Evolutionary conservation across 148 eudicot genomes (phyloP).

Genomic region (Heliamphora exappendiculata): DNA sequence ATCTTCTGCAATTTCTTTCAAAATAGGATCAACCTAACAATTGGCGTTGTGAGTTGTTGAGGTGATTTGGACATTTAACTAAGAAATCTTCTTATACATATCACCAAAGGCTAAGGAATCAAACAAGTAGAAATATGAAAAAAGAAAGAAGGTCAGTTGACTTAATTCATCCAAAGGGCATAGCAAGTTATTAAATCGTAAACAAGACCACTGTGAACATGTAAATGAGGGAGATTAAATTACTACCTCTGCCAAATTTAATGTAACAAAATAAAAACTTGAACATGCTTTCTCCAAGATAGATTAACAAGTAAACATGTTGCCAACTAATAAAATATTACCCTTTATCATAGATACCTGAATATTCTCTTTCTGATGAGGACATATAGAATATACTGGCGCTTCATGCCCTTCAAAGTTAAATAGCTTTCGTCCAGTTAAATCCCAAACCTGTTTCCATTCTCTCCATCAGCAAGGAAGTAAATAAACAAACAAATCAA

Average conservation of each 20-base stretch:
- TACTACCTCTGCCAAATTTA: background rate
- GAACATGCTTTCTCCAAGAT: background rate
- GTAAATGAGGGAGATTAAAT: background rate
- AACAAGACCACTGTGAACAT: background rate
- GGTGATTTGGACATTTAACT: background rate
- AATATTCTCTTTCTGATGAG: slow-evolving; percentile 88
- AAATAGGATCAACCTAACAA: background rate
- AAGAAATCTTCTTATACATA: background rate
- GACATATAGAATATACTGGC: slow-evolving; percentile 83
- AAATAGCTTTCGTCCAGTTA: slow-evolving; percentile 59
- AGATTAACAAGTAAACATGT: background rate
- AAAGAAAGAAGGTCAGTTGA: background rate
- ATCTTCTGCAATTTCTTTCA: background rate
- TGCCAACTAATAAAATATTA: background rate
- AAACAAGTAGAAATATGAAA: background rate
- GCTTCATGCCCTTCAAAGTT: slow-evolving; percentile 96
- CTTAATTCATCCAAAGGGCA: background rate
- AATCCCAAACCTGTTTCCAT: slow-evolving; percentile 79
- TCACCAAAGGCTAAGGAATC: background rate
- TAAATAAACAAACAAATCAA: background rate
- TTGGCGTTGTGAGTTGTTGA: background rate
- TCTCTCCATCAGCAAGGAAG: slow-evolving; percentile 7
- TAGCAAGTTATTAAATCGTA: background rate
- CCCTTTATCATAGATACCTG: slow-evolving; percentile 36
- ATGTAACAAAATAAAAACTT: background rate